Base-by-base conservation (phyloP, 176 grass and related monocot genomes). In the Ensete ventricosum region DNA sequence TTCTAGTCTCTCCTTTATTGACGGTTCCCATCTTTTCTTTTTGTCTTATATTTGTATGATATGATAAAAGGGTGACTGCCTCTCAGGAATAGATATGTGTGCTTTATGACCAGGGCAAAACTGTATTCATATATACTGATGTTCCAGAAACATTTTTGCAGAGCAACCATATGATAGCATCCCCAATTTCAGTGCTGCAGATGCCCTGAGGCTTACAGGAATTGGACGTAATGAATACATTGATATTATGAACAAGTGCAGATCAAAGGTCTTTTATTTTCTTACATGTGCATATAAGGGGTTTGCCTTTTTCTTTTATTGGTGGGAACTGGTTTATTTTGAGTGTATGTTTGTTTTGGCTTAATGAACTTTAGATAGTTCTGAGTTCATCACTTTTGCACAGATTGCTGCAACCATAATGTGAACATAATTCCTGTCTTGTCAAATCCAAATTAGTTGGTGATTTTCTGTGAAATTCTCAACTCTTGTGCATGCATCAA, bases 161-260 rank as follows among this genome's bases (percentile, higher is more conserved):
- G 95, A 98, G 75, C 95, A 98, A 93, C 95, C 95, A 62, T 98
- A 98, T 85, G 95, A 98, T 82, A 98, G 95, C 82, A 98, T 98
- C 55, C 95, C 95, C 23, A 98, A 98, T 75, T 98, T 98, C 82
- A 98, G 82, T 84, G 95, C 95, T 81, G 95, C 95, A 83, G 95
- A 98, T 87, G 88, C 90, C 11, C 43, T 93, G 59, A 87, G 95
- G 87, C 88, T 98, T 80, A 91, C 88, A 67, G 95, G 95, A 73
- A 84, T 98, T 73, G 95, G 95, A 58, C 85, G 95, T 83, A 98
- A 98, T 63, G 95, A 98, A 77, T 98, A 93, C 75, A 98, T 98
- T 71, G 95, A 98, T 77, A 98, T 93, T 71, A 98, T 98, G 95
- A 98, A 98, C 78, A 98, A 91, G 82, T 98, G 95, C 84, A 93